Base-by-base conservation (phyloP, 441 rosid genomes). In the Gossypium gossypioides region DNA sequence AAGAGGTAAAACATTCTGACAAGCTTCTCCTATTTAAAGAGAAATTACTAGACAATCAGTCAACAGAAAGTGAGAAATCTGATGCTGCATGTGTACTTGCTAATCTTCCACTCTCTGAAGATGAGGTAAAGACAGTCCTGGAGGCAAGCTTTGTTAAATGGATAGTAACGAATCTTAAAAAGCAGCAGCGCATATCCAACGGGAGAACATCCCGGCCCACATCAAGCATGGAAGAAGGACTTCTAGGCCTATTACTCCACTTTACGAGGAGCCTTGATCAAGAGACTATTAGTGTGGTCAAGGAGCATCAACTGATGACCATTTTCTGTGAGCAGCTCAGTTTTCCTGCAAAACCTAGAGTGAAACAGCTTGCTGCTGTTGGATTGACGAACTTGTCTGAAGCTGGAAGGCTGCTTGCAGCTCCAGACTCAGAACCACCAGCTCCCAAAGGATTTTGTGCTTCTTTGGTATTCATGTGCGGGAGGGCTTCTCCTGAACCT, bases 191-290 rank as follows among this genome's bases (percentile, higher is more conserved):
- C 1, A 51, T 46, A 46, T 12, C 80, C 54, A 76, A 69, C 25
- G 70, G 80, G 57, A 78, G 78, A 75, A 58, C 61, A 44, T 74
- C 71, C n/a, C 73, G 21, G 62, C 57, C 79, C 21, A 40, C 75
- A 46, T 69, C 82, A 69, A 80, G 79, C 80, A 79, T 81, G 75
- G 55, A 58, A n/a, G 82, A 84, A 74, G 86, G 85, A 57, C 80
- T 84, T 44, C 67, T 79, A 42, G 85, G 87, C 63, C 74, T 84
- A 63, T 72, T 84, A 62, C 74, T 79, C 72, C 84, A 77, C 67
- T 81, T 75, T 63, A 81, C 83, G 12, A 55, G 65, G 48, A 60
- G 69, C 64, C 72, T 74, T 21, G 64, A 79, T 80, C 74, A 61
- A 13, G 77, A 65, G 22, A 72, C 50, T 44, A 55, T 79, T 8